Percentiles rank a stretch among this genome's conserved stretches.
Evolutionary conservation across 768 basidiomycete genomes (phyloP).

Genomic region (Termitomyces sp.): DNA sequence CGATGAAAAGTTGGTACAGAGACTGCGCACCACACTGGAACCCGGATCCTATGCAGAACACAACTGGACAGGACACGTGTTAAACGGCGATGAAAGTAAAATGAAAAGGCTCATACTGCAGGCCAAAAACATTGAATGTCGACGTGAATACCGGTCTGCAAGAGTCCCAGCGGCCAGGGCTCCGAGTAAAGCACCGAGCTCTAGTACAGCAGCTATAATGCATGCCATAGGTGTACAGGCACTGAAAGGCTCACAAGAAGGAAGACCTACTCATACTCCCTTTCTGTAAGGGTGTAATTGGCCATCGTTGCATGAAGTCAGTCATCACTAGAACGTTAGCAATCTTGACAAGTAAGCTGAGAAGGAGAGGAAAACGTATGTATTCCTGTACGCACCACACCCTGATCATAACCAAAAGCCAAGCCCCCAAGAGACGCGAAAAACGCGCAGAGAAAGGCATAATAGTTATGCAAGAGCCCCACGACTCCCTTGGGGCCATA

Average conservation of each 20-base stretch:
- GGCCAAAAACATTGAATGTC: slow-evolving; percentile 60
- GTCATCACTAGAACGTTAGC: slow-evolving; percentile 83
- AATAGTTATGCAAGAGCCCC: slow-evolving; percentile 61
- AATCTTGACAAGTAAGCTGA: slow-evolving; percentile 32
- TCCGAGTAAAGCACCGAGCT: slow-evolving; percentile 76
- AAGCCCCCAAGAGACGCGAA: slow-evolving; percentile 76
- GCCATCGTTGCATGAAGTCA: slow-evolving; percentile 66
- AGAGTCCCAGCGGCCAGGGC: slow-evolving; percentile 62
- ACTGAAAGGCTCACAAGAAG: neutral
- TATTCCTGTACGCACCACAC: slow-evolving; percentile 39
- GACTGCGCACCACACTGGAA: slow-evolving; percentile 60
- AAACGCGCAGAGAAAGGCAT: slow-evolving; percentile 60
- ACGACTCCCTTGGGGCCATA: slow-evolving; percentile 69
- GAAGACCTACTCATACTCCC: slow-evolving; percentile 66
- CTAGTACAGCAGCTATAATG: slow-evolving; percentile 62
- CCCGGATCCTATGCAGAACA: slow-evolving; percentile 69
- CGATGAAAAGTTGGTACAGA: slow-evolving; percentile 54
- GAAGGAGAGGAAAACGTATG: neutral
- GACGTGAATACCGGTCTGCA: slow-evolving; percentile 63
- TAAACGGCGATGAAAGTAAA: neutral
- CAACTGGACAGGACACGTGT: slow-evolving; percentile 27
- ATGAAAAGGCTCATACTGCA: slow-evolving; percentile 43
- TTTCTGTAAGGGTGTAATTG: slow-evolving; percentile 65
- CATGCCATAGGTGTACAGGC: neutral
- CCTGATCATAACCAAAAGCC: slow-evolving; percentile 82